These are phyloP conservation scores for Lachnellula subtilissima DNA, from an alignment of 2,329 filamentous ascomycete species.

Conservation along the genomic window DNA sequence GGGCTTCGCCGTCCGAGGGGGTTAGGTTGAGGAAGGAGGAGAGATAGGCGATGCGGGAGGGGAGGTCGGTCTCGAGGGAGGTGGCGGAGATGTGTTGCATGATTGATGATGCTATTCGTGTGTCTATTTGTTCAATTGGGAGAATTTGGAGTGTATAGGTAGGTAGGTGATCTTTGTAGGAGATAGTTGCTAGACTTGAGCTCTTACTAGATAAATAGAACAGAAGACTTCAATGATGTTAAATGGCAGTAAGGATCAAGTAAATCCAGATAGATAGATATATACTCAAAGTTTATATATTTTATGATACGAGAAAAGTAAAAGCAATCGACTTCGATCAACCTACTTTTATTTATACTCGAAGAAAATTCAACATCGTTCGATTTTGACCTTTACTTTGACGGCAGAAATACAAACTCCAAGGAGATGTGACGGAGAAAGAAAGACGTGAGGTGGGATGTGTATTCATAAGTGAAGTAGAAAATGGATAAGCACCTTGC, in stretches of 20 bases:
- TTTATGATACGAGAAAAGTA: neutral
- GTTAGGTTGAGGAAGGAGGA: constrained; percentile 27
- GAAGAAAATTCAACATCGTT: neutral
- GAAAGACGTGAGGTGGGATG: neutral
- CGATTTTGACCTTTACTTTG: neutral
- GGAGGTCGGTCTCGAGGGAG: constrained; percentile 23
- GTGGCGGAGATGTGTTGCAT: constrained; percentile 29
- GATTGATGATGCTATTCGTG: neutral
- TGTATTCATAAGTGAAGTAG: neutral
- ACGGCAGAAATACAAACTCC: neutral
- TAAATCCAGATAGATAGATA: neutral
- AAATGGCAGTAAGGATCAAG: neutral
- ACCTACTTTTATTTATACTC: neutral
- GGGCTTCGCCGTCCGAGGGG: constrained; percentile 25
- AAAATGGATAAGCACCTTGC: neutral
- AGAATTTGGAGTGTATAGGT: neutral
- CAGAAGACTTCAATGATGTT: neutral
- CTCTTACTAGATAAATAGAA: neutral
- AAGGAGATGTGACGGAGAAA: neutral
- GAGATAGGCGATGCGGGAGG: constrained; percentile 24
- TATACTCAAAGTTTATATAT: neutral
- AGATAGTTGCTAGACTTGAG: neutral
- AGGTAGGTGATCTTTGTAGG: neutral
- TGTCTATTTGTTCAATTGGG: neutral
- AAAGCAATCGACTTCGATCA: neutral